Evolutionary conservation across 257 asterid genomes (phyloP), one percentile per base, ranked within the genome.

Genomic region (Scutellaria barbata): DNA sequence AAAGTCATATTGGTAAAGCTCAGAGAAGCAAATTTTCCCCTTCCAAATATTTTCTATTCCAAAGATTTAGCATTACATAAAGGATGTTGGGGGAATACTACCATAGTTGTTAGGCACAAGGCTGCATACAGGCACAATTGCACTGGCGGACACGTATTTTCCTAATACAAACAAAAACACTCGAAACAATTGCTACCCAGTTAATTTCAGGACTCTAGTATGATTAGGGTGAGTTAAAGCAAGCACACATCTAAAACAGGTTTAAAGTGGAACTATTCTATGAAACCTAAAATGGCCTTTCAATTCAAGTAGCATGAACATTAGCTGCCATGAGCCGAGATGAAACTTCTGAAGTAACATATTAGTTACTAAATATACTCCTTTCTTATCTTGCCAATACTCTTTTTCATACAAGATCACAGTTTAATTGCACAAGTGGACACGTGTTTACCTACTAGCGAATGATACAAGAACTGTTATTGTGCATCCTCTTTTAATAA

Each of bases 101-200:
- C 25, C 25, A 20, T 20, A 20, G 25, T 20, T 20, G 25, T 20
- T 20, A 20, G 25, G 25, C 25, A 20, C 25, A 20, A 2, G 25
- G 25, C 25, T 20, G 25, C 25, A 20, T 20, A 20, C 25, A 20
- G 25, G 25, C 35, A 30, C 5, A 30, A 30, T 30, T 30, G 35
- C 35, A 30, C 35, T 30, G 3, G 35, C 35, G 35, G 35, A 30
- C 35, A 30, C 35, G 3, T 30, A 30, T 30, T 37, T 3, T 16
- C 35, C 45, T 18, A 62, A 62, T 10, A 5, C 6, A 10, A 53
- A 56, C 52, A 55, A 45, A 43, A 66, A 46, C 56, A 52, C 30
- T 7, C n/a, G 35, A 66, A 72, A 7, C 10, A 10, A 69, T 57
- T 22, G 41, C 47, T 55, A 51, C 71, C 12, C 10, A 39, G 52